Evolutionary conservation across 345 rosid genomes (phyloP), one percentile per base, ranked within the genome.

Genomic region (Isatis tinctoria): DNA sequence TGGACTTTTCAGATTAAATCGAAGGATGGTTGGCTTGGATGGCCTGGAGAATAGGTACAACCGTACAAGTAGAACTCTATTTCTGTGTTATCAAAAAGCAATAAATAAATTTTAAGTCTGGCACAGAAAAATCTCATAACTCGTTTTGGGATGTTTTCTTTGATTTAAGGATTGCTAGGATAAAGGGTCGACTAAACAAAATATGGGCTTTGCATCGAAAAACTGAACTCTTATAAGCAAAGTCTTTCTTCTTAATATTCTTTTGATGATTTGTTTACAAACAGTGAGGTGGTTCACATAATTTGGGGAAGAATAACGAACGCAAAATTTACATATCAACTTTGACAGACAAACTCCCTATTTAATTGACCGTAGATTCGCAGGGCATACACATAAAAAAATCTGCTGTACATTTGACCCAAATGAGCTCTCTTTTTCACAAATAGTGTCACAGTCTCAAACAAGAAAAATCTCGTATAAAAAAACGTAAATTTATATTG

Each of bases 361-460:
- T 22, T 36, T 60, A n/a, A 47, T 24, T 12, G 26, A 47, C 59
- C 48, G 58, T 17, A 12, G 30, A 45, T 45, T 11, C 30, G 9
- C 20, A 28, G 20, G 4, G 41, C 41, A 14, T 26, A 60, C 51
- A 61, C 36, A 51, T 51, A 16, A 48, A 14, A 61, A 18, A 10
- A 8, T 5, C 43, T 28, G 62, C 54, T 24, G 14, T 60, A n/a
- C 45, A 16, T 69, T 70, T 71, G 39, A 35, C 43, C 35, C 13
- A 62, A 48, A 4, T 17, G 10, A 5, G 41, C 32, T 58, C 32
- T 36, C 41, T 2, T n/a, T 10, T 28, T 37, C n/a, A 6, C 5
- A 71, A 60, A 61, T 28, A 51, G 17, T 39, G 44, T 20, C 76
- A 72, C 18, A 49, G 32, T 40, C 53, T 22, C 54, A 18, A 47